Base-by-base conservation (phyloP, 805 yeast species). In the Debaryomyces tyrocola region DNA sequence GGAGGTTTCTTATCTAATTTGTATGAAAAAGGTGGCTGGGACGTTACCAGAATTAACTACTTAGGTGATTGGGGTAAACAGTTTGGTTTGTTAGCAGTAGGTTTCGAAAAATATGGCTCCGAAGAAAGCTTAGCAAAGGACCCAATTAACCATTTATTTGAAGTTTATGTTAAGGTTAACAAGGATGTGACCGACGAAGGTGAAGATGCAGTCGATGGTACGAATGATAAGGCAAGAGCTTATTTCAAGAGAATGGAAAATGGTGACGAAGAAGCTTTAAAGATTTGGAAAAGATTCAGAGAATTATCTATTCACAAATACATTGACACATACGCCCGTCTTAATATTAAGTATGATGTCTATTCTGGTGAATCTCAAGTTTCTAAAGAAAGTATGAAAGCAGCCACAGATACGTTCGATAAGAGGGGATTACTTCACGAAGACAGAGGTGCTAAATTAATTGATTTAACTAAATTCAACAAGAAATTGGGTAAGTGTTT, bases 61-160 rank as follows among this genome's bases (percentile, higher is more conserved):
- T 78, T 94, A 55, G 99, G 99, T 61, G 99, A 94, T 72, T 94
- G 99, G 99, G 99, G 99, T 47, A 94, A 94, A 72, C 99, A 94
- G 75, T 94, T 92, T 62, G 99, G 99, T 69, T 67, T 94, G 39
- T 78, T 94, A 57, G 99, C 98, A 20, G 86, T 94, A 51, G 99
- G 97, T 40, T 94, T 85, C 67, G 80, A 82, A 46, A 83, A 80
- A 61, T 94, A 87, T 63, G 99, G 99, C 41, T 69, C 78, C 51
- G 96, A 86, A 64, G 87, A 84, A 60, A 72, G 73, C 44, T 77
- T 94, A 53, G 74, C 74, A 46, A 59, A 62, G 40, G 94, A 94
- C 66, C 97, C 99, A 47, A 91, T 94, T 64, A 84, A 90, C 70
- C 99, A 94, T 68, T 79, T 94, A 64, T 94, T 91, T 60, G 92